A percentile compares a stretch with the other conserved stretches of the same genome.
phyloP scores from a whole-genome alignment of 1,284 basidiomycete genomes.

The Fomitiporia mediterranea region DNA sequence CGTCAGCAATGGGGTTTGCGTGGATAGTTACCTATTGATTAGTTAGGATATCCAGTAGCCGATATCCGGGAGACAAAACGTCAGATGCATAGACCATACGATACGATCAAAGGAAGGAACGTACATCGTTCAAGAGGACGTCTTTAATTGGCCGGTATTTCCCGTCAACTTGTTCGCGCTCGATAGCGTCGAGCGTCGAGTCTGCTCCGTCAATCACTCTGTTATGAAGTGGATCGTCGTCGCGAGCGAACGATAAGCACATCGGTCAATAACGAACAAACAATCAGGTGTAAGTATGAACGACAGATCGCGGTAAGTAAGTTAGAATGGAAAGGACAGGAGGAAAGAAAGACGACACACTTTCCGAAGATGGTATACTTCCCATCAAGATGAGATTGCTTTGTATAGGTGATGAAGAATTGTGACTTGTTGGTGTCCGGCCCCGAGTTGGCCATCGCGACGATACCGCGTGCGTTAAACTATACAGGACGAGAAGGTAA shows the following conservation, averaged over 20 bases:
- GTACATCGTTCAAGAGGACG: conserved; percentile 63
- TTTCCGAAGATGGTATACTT: conserved; percentile 94
- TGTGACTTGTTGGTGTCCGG: conserved; percentile 93
- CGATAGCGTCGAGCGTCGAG: conserved; percentile 85
- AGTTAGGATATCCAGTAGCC: background rate
- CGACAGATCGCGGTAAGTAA: background rate
- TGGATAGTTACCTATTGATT: conserved; percentile 78
- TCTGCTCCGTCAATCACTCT: conserved; percentile 92
- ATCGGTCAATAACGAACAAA: background rate
- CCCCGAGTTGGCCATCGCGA: conserved; percentile 97
- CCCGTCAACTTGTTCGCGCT: conserved; percentile 83
- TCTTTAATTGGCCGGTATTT: conserved; percentile 88
- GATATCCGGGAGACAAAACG: background rate
- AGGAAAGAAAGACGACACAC: conserved; percentile 27
- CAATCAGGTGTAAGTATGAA: background rate
- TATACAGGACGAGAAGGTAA: conserved; percentile 30
- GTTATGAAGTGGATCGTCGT: background rate
- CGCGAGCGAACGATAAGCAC: background rate
- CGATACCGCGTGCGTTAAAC: conserved; percentile 91
- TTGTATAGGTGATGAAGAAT: conserved; percentile 92
- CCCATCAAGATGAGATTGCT: conserved; percentile 87
- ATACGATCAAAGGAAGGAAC: background rate
- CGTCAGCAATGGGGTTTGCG: conserved; percentile 89
- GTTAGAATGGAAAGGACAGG: background rate
- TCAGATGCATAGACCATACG: conserved; percentile 3